Base-by-base conservation (phyloP, 2,329 filamentous ascomycete genomes). In the Pseudogymnoascus sp. region DNA sequence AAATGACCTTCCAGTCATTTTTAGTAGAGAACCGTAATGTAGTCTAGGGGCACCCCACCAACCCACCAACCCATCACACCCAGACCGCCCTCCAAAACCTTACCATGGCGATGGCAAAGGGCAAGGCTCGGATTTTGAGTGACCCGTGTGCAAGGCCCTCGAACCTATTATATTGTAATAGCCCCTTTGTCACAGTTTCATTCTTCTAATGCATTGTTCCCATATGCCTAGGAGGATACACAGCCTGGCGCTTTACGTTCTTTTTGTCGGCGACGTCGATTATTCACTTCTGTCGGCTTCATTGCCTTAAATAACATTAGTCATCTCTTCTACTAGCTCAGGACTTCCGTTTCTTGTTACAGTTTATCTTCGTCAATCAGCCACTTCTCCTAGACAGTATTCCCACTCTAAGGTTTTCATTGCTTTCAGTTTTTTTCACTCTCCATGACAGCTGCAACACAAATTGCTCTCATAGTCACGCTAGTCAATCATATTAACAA, bases 191-290 rank as follows among this genome's bases (percentile, higher is more conserved):
- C 48, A 4, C 51, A 57, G 51, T 57, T 57, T 57, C 51, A 28
- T 57, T 57, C 51, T 57, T 57, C 34, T 57, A 57, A 57, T 57
- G 28, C 51, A 57, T 57, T 57, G n/a, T 28, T 57, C 51, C 51
- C 51, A 57, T 57, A 34, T 57, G 51, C 28, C 28, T 16, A 34
- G 10, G 10, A 57, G 16, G 19, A 16, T 14, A 57, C 51, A 57
- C 51, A 57, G 51, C 51, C 51, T 57, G 51, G 51, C 21, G 51
- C 51, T 57, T 34, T 57, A 57, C 51, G 16, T 57, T 57, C 51
- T 57, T 57, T 57, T 57, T 34, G 51, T 57, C 14, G 51, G 25
- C 51, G 51, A 34, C 7, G 28, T 54, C 23, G 45, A 54, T 54
- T 54, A 23, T 54, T 51, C 48, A n/a, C 43, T 21, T 57, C 28